phyloP scores from a whole-genome alignment of 495 filamentous ascomycete genomes.

The Podospora pseudoanserina region DNA sequence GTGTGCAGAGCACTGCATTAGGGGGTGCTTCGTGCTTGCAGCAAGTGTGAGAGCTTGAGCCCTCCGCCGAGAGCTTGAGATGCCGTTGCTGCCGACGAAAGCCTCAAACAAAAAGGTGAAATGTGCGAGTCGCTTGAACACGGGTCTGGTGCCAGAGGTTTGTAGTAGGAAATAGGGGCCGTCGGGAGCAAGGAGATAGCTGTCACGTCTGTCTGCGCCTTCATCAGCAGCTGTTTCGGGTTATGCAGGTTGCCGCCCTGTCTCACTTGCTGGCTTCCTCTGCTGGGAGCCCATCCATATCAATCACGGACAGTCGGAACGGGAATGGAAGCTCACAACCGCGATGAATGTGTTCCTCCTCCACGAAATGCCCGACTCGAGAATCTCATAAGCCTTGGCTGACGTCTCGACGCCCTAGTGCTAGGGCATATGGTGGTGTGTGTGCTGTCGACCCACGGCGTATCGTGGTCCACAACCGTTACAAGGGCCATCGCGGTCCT shows the following conservation, averaged over 20 bases:
- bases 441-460: neutral
- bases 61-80: neutral
- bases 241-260: conserved; percentile 15
- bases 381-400: neutral
- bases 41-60: neutral
- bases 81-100: neutral
- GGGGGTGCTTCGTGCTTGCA: neutral
- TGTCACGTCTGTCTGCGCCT: neutral
- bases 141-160: neutral
- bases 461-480: neutral
- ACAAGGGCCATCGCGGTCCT: neutral
- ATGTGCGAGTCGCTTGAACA: neutral
- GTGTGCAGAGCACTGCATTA: neutral
- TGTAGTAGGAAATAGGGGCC: neutral
- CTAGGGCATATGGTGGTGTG: neutral
- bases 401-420: neutral
- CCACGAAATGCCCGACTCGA: no score
- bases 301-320: neutral
- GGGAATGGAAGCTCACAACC: no score
- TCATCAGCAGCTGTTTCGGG: conserved; percentile 11
- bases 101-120: no score
- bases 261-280: conserved; percentile 7
- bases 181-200: neutral
- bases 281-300: neutral
- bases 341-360: no score